Base-by-base conservation (phyloP, 2,329 filamentous ascomycete genomes). In the Pleurostoma richardsiae region DNA sequence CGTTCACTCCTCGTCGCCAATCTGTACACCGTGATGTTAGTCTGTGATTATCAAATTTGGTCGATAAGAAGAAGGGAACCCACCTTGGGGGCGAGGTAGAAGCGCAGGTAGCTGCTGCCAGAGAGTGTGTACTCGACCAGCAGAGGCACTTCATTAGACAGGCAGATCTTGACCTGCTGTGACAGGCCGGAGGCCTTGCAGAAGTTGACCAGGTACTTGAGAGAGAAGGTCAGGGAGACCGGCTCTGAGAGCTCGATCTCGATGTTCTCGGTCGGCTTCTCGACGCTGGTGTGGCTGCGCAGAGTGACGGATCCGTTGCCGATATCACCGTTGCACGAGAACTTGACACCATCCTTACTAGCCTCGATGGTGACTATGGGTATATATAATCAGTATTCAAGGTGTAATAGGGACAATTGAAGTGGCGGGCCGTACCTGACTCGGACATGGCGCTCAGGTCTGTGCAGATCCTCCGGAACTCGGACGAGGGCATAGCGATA, bases 151-250 rank as follows among this genome's bases (percentile, higher is more conserved):
- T 99, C 94, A 69, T 90, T 91, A 45, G 92, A 97, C 57, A 99
- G 80, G 72, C 88, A 95, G 59, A 99, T 85, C 73, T 88, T 94
- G 70, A 99, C 95, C 56, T 80, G 78, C 57, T 69, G 74, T 38
- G 91, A 92, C 51, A 99, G 77, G 45, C 83, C 85, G 53, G 90
- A 87, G 31, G 95, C 95, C 77, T 99, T 99, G 87, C 94, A 97
- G 77, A 99, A 99, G 81, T 97, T 97, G 79, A 95, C 89, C 3
- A 99, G 85, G 74, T 99, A 99, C 76, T 99, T 99, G 61, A 99
- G 86, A 31, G 94, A 97, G 76, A 99, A 99, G 43, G 92, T 97
- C 53, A 99, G 81, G 33, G 88, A 80, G 51, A 99, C 94, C 44
- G 94, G 90, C 74, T 99, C 95, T 38, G 83, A 86, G 52, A 99